Evolutionary conservation across 108 stramenopile genomes (phyloP), one percentile per base, ranked within the genome.

Genomic region (Fragilariopsis cylindrus): DNA sequence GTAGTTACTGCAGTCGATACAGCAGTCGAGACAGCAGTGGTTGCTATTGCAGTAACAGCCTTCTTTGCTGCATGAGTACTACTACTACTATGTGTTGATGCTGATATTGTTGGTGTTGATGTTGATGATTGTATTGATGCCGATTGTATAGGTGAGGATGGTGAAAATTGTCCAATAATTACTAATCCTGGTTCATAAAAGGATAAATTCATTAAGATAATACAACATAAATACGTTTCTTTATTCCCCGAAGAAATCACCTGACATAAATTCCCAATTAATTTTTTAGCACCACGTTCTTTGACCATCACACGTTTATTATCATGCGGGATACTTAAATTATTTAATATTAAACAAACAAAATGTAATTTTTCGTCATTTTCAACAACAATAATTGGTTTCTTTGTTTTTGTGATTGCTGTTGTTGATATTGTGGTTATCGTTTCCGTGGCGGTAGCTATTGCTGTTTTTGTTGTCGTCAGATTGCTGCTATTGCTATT

Each of bases 241-340:
- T 72, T 76, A 60, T 76, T 76, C 18, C 72, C 72, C 4, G 65
- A 48, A 1, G 55, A 16, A 57, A 82, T 77, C 19, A 82, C 73
- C 41, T 73, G 43, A 49, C 75, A 73, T 6, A 82, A 48, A 50
- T 74, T 82, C 8, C 30, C 49, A 47, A 82, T 57, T 30, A 82
- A 46, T 47, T 58, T 60, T 62, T 74, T 69, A n/a, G 72, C 58
- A 48, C 71, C 62, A 30, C 76, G 66, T 64, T 76, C 76, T 18
- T 55, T 57, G 16, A 71, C 67, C 81, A 82, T 82, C 39, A 77
- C 76, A n/a, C 70, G 68, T 70, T 82, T 82, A 63, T 82, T 82
- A 48, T 76, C 75, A 30, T 76, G 55, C 6, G 81, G 81, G 49
- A 82, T 73, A 5, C 76, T 66, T 39, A 82, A 49, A 70, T 82